phyloP scores from a whole-genome alignment of 2,329 filamentous ascomycete species.

The Penicillium sp. region DNA sequence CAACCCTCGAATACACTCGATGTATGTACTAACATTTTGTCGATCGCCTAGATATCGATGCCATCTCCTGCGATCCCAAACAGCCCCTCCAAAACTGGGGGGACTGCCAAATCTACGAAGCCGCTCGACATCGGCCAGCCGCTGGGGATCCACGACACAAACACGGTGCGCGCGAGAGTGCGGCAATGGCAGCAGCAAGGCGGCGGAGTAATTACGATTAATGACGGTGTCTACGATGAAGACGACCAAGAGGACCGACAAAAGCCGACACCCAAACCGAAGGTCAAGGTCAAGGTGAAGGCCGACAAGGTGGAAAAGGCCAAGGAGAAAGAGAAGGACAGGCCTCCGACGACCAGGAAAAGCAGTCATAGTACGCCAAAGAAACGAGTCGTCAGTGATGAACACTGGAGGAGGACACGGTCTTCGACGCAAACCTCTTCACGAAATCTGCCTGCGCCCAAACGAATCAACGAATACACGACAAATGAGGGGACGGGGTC shows the following conservation, averaged over 20 bases:
- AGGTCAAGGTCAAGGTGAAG: constrained; percentile 23
- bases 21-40: neutral
- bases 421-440: constrained; percentile 38
- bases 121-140: constrained; percentile 47
- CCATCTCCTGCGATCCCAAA: constrained; percentile 37
- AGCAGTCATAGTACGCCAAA: constrained; percentile 62
- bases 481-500: constrained; percentile 28
- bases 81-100: constrained; percentile 45
- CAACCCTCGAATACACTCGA: neutral
- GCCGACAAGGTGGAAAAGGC: constrained; percentile 19
- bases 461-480: constrained; percentile 41
- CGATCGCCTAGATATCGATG: constrained; percentile 31
- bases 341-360: constrained; percentile 25
- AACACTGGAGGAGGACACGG: constrained; percentile 64
- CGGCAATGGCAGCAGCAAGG: constrained; percentile 79
- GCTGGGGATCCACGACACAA: constrained; percentile 56
- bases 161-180: constrained; percentile 71
- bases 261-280: constrained; percentile 16
- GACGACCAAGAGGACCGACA: constrained; percentile 45
- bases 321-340: constrained; percentile 16
- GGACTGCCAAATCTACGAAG: constrained; percentile 53
- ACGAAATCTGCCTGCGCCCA: constrained; percentile 39
- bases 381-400: constrained; percentile 89
- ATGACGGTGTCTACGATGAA: constrained; percentile 53
- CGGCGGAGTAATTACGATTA: constrained; percentile 59